Base-by-base conservation (phyloP, 768 basidiomycete species). In the Postia placenta region DNA sequence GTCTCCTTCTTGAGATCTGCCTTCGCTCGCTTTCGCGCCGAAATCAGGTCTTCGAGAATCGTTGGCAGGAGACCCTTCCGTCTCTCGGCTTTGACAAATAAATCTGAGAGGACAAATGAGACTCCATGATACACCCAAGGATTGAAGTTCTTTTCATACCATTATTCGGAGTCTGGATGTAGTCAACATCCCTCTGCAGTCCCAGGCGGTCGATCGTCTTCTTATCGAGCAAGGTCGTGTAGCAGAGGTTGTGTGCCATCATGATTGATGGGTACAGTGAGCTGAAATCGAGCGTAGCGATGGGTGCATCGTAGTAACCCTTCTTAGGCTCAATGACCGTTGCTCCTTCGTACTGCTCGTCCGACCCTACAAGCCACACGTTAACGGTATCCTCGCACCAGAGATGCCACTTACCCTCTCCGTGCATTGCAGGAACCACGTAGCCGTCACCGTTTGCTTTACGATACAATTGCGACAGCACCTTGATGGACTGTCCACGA, bases 171-270 rank as follows among this genome's bases (percentile, higher is more conserved):
- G 96, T 98, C 59, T 87, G 81, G 48, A 90, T 85, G 61, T 96
- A 99, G 66, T 99, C 95, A 5, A 83, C 75, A 54, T 89, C 92
- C 62, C 87, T 91, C 27, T 80, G 78, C 17, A 98, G 74, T 6
- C 74, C 69, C 12, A 98, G 70, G 17, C 87, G 78, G 17, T 92
- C 86, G 11, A 95, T 85, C 0, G 85, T 87, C 4, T 50, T 38
- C 63, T 81, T 87, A 53, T 96, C 90, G 30, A 97, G 66, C n/a
- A 98, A 74, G 0, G 96, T 97, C 0, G 96, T 97, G 62, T 98
- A 99, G 65, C 96, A 99, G 0, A 99, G 72, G 63, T 99, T 99
- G 67, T 99, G 96, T 2, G 95, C 96, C 94, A 97, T 97, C 96
- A 99, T 99, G 69, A 99, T 98, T 0, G 96, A 98, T 3, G 96